Base-by-base conservation (phyloP, 2,329 filamentous ascomycete genomes). In the Tolypocladium amazonense region DNA sequence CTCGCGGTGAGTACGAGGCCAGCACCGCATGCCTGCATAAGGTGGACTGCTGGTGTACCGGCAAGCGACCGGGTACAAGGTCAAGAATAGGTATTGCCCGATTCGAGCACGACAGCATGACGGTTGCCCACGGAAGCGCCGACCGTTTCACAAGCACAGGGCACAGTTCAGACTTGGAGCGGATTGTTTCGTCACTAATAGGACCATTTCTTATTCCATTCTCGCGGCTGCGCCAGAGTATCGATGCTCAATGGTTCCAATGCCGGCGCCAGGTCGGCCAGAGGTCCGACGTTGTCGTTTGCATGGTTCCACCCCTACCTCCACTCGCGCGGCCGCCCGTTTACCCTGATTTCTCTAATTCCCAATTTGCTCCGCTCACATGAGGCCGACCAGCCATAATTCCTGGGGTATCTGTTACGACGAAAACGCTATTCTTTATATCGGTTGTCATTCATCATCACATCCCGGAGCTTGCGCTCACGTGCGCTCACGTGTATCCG, bases 401-500 rank as follows among this genome's bases (percentile, higher is more conserved):
- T 45, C 58, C 52, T 58, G 56, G 59, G 59, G 59, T 61, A 61
- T 61, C 59, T 61, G 58, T 57, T 60, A 30, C 58, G 58, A 60
- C 58, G 55, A 55, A 60, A 60, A 59, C 41, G 20, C 52, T 56
- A 18, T 23, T 35, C 33, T 47, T 33, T 23, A 41, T 20, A 37
- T 54, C 25, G 47, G 45, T 47, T 54, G 37, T 54, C 56, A 56
- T 35, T 56, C 50, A 59, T 47, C 53, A 58, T 58, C 56, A 61
- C 64, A 68, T 64, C 61, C 38, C 27, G 63, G 62, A 68, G 65
- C 65, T 65, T 61, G 60, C 62, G 62, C 64, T 67, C 64, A 61
- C 63, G 55, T 63, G 56, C 45, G 56, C 56, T 58, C 58, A 60
- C 58, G 55, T 60, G 55, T 45, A 47, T 45, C 58, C 55, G 45